These are phyloP conservation scores for Pseudocercospora fijiensis DNA, from an alignment of 2,329 filamentous ascomycete genomes.

Conservation along the genomic window DNA sequence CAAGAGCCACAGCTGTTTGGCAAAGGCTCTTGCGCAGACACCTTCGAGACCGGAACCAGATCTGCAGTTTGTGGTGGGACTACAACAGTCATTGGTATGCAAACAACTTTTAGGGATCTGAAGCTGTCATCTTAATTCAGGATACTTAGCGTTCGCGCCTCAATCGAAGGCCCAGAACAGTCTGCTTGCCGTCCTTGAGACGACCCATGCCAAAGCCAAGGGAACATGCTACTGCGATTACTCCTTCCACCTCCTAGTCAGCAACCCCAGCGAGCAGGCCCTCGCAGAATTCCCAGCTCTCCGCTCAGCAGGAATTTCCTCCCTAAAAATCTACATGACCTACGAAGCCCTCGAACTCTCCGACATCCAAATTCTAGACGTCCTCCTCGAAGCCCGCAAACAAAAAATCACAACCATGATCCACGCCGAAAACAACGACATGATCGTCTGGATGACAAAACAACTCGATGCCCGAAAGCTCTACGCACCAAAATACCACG, in stretches of 20 bases:
- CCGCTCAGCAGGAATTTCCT: slow-evolving; percentile 41
- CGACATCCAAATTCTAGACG: slow-evolving; percentile 42
- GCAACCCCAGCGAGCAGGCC: slow-evolving; percentile 38
- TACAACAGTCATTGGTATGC: slow-evolving; percentile 46
- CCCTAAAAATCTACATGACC: slow-evolving; percentile 48
- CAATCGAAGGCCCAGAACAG: slow-evolving; percentile 48
- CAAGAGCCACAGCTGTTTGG: slow-evolving; percentile 49
- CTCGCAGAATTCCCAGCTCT: slow-evolving; percentile 41
- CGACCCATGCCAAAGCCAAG: slow-evolving; percentile 45
- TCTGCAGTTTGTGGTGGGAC: slow-evolving; percentile 52
- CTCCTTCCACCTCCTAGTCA: slow-evolving; percentile 44
- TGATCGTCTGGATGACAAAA: slow-evolving; percentile 56
- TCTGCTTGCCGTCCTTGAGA: slow-evolving; percentile 45
- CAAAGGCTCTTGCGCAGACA: slow-evolving; percentile 43
- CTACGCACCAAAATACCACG: slow-evolving; percentile 54
- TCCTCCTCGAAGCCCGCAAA: slow-evolving; percentile 42
- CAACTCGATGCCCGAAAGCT: slow-evolving; percentile 52
- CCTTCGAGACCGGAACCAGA: slow-evolving; percentile 44
- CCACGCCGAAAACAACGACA: slow-evolving; percentile 56
- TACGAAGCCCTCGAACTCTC: slow-evolving; percentile 43
- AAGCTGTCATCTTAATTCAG: neutral
- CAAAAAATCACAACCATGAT: slow-evolving; percentile 56
- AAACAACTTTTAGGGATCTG: neutral
- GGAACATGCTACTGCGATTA: slow-evolving; percentile 52
- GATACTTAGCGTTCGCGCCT: slow-evolving; percentile 43